These are phyloP conservation scores for Fusarium napiforme DNA, from an alignment of 2,329 filamentous ascomycete species.

Conservation along the genomic window DNA sequence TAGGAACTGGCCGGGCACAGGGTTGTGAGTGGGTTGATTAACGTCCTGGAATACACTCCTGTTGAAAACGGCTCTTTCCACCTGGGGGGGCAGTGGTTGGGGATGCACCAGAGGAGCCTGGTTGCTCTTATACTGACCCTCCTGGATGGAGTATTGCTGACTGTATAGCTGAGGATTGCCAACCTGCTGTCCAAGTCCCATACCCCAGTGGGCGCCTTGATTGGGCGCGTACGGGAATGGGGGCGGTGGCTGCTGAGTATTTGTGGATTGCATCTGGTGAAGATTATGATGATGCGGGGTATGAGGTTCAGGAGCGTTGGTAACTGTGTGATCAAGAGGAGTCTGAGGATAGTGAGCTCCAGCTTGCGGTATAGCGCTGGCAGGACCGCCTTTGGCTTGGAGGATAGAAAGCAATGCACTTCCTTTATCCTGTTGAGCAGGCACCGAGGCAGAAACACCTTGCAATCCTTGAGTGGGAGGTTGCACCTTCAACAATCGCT, in stretches of 20 bases:
- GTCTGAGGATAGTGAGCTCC: slow-evolving; percentile 56
- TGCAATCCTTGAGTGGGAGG: slow-evolving; percentile 63
- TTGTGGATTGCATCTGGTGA: slow-evolving; percentile 52
- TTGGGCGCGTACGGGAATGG: slow-evolving; percentile 44
- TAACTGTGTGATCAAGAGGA: slow-evolving; percentile 64
- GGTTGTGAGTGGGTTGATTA: slow-evolving; percentile 18
- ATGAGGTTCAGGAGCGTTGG: slow-evolving; percentile 62
- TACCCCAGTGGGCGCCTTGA: slow-evolving; percentile 33
- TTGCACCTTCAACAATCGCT: slow-evolving; percentile 66
- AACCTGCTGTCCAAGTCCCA: slow-evolving; percentile 23
- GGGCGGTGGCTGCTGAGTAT: slow-evolving; percentile 47
- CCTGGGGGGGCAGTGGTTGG: slow-evolving; percentile 65
- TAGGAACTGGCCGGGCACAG: slow-evolving; percentile 14
- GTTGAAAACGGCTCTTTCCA: slow-evolving; percentile 65
- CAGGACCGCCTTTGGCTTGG: slow-evolving; percentile 49
- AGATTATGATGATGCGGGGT: slow-evolving; percentile 67
- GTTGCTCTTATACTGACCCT: slow-evolving; percentile 41
- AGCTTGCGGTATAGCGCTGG: slow-evolving; percentile 26
- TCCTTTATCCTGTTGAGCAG: slow-evolving; percentile 57
- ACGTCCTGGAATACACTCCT: slow-evolving; percentile 47
- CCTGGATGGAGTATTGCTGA: slow-evolving; percentile 30
- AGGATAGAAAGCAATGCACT: slow-evolving; percentile 65
- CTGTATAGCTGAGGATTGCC: slow-evolving; percentile 26
- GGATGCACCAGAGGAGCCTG: slow-evolving; percentile 51
- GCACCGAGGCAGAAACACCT: slow-evolving; percentile 33